phyloP scores from a whole-genome alignment of 2,329 filamentous ascomycete genomes.

The Fusarium xylarioides region DNA sequence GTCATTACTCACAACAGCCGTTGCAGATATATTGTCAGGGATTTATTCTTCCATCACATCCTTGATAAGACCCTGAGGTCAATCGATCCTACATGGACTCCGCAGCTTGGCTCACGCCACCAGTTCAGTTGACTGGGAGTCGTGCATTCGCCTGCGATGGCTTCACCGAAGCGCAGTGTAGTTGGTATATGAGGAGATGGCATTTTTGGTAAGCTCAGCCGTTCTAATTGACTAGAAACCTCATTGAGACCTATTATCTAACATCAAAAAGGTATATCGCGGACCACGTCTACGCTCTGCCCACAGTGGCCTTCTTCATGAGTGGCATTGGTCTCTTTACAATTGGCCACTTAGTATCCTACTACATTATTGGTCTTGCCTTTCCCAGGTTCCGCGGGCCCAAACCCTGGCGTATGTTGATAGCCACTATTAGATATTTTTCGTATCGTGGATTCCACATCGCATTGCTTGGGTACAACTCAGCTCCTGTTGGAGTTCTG shows the following conservation, averaged over 20 bases:
- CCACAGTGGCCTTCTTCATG: background rate
- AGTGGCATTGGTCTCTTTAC: background rate
- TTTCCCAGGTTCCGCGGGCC: fast-evolving
- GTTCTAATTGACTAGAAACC: fast-evolving
- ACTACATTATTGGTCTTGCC: background rate
- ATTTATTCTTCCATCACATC: background rate
- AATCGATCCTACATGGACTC: fast-evolving
- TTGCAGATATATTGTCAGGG: too few species aligned
- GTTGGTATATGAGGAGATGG: background rate
- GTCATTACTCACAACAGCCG: too few species aligned
- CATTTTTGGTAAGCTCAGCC: background rate
- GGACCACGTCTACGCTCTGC: background rate
- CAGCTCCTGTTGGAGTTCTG: background rate
- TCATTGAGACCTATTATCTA: fast-evolving
- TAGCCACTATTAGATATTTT: background rate
- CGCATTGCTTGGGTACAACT: background rate
- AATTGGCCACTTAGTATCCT: background rate
- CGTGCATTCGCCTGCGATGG: background rate
- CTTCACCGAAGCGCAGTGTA: background rate
- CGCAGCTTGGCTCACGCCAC: background rate
- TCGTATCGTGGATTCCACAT: background rate
- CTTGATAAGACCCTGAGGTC: fast-evolving
- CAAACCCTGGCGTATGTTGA: fast-evolving
- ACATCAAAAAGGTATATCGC: background rate
- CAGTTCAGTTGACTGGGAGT: background rate